phyloP scores from a whole-genome alignment of 768 basidiomycete species.

The Cystobasidiopsis lactophilus region DNA sequence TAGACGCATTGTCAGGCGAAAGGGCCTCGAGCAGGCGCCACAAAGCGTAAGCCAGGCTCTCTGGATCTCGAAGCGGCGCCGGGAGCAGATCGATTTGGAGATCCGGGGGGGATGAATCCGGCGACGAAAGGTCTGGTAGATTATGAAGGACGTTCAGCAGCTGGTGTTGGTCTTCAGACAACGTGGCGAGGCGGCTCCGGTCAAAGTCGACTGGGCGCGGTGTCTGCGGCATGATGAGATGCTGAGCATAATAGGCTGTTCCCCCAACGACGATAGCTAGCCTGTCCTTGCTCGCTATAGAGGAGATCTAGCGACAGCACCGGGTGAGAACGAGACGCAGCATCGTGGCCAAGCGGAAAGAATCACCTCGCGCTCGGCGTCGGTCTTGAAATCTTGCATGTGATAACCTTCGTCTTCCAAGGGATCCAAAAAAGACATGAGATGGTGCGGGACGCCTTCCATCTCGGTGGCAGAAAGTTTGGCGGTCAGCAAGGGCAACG shows the following conservation, averaged over 20 bases:
- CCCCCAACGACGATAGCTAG: constrained; percentile 86
- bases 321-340: too few species aligned
- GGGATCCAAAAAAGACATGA: constrained; percentile 71
- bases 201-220: constrained; percentile 25
- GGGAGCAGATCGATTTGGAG: constrained; percentile 16
- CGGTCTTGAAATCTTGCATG: constrained; percentile 67
- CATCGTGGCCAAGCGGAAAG: constrained; percentile 6
- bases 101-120: constrained; percentile 8
- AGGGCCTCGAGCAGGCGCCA: constrained; percentile 43
- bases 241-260: constrained; percentile 93
- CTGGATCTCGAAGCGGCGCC: constrained; percentile 1
- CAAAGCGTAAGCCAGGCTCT: constrained; percentile 22
- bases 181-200: constrained; percentile 6
- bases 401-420: constrained; percentile 75
- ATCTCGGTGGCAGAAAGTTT: constrained; percentile 60
- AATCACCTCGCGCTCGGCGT: constrained; percentile 55
- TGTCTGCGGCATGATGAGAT: constrained; percentile 70
- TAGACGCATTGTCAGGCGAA: constrained; percentile 47
- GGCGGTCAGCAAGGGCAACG: constrained; percentile 83
- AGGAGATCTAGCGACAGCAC: constrained; percentile 42
- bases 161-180: constrained; percentile 13
- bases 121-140: constrained; percentile 14
- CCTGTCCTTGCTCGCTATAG: constrained; percentile 39
- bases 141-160: constrained; percentile 17
- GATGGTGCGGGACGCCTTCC: constrained; percentile 59